These are phyloP conservation scores for Fusarium pininemorale DNA, from an alignment of 2,329 filamentous ascomycete species.

Conservation along the genomic window DNA sequence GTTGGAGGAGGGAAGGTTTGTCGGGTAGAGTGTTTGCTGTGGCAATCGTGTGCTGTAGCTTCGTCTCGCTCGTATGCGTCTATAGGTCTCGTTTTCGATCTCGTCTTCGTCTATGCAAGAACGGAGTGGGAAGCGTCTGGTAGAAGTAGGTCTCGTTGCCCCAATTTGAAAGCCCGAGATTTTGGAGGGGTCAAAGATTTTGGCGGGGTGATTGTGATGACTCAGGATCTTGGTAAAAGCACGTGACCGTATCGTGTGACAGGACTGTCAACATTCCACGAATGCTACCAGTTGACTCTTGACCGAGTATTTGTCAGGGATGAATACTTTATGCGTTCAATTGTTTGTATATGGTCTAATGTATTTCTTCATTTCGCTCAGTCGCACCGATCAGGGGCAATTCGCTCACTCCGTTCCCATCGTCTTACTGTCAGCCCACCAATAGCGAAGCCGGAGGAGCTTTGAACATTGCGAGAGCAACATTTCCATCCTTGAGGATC, in stretches of 20 bases:
- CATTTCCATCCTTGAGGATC: neutral
- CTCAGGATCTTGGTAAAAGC: constrained; percentile 24
- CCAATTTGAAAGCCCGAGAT: constrained; percentile 25
- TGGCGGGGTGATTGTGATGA: constrained; percentile 41
- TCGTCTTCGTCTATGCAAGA: constrained; percentile 6
- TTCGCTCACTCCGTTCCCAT: neutral
- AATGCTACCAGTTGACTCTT: constrained; percentile 12
- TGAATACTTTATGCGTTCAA: neutral
- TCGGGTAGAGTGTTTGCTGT: neutral
- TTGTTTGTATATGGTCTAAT: fast-evolving
- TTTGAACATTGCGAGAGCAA: neutral
- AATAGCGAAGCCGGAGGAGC: constrained; percentile 29
- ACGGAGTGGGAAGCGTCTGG: constrained; percentile 18
- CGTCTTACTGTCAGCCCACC: constrained; percentile 33
- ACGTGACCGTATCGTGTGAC: constrained; percentile 26
- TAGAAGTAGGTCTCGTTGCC: constrained; percentile 31
- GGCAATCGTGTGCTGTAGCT: neutral
- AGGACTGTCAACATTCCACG: neutral
- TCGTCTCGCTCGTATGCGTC: neutral
- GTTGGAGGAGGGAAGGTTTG: neutral
- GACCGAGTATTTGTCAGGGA: neutral
- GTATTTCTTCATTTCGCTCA: neutral
- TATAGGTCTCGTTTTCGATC: neutral
- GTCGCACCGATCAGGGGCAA: neutral
- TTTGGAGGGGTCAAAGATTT: constrained; percentile 42